phyloP scores from a whole-genome alignment of 2,329 filamentous ascomycete species.

The Pestalotiopsis sp. region DNA sequence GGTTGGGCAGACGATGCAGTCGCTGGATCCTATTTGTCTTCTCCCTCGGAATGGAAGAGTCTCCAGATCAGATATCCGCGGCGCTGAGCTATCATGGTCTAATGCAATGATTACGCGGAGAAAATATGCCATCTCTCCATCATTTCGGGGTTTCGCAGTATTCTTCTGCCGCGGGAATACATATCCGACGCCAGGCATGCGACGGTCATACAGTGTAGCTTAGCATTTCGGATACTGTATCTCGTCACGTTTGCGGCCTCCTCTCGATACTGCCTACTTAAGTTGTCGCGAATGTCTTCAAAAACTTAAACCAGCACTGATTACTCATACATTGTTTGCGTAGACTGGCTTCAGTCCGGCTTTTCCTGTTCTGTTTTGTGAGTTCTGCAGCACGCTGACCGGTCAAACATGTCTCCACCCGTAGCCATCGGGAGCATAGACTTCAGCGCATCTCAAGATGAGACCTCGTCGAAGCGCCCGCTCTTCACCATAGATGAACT shows the following conservation, averaged over 20 bases:
- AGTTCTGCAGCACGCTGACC: neutral
- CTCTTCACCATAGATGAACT: slow-evolving; percentile 5
- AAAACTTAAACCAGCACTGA: neutral
- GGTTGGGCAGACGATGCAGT: no score
- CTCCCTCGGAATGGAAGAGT: no score
- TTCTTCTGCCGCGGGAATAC: neutral
- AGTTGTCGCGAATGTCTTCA: neutral
- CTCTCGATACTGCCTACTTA: neutral
- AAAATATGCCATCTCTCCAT: neutral
- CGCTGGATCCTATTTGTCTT: no score
- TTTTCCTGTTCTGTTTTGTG: neutral
- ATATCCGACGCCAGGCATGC: neutral
- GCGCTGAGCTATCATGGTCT: no score
- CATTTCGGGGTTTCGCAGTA: neutral
- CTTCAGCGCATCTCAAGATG: neutral
- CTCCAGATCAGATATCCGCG: no score
- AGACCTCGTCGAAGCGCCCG: neutral
- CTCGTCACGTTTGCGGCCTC: neutral
- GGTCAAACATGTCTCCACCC: neutral
- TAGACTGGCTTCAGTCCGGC: neutral
- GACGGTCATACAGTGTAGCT: neutral
- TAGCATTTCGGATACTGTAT: neutral
- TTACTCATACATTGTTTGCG: neutral
- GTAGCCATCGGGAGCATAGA: neutral
- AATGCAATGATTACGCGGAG: neutral